Conservation (phyloP, 75 land plant species). For the Ceratopteris richardii region DNA sequence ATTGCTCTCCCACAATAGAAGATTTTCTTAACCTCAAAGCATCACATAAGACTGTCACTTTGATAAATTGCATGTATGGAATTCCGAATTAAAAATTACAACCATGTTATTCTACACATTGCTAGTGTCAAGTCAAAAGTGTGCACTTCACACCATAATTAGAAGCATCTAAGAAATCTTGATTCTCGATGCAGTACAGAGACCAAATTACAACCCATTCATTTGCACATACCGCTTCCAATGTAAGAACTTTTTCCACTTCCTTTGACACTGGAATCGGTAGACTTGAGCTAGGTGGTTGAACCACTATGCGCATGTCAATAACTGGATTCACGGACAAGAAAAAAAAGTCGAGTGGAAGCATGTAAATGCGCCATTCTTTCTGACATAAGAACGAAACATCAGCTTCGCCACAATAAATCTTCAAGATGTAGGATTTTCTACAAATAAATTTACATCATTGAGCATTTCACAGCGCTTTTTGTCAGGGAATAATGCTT, state of each 20-base stretch:
- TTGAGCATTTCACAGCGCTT: slow-evolving; percentile 39
- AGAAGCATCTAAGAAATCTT: too few species aligned
- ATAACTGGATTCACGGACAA: slow-evolving; percentile 52
- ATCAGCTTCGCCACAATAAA: not conserved
- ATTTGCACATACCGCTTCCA: slow-evolving; percentile 42
- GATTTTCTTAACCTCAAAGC: too few species aligned
- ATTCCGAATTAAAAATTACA: too few species aligned
- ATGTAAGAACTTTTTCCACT: slow-evolving; percentile 41
- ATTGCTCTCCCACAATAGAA: too few species aligned
- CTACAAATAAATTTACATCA: slow-evolving; percentile 23
- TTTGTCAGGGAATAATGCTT: slow-evolving; percentile 54
- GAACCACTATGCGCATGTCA: slow-evolving; percentile 51
- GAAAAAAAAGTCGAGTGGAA: slow-evolving; percentile 63
- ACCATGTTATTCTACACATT: too few species aligned
- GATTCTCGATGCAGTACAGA: too few species aligned
- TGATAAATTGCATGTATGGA: too few species aligned
- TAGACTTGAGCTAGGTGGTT: slow-evolving; percentile 33
- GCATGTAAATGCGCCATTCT: slow-evolving; percentile 78
- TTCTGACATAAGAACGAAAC: slow-evolving; percentile 28
- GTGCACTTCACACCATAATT: too few species aligned
- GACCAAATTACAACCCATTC: too few species aligned
- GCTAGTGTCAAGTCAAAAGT: too few species aligned
- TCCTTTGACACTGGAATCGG: slow-evolving; percentile 32
- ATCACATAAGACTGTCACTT: too few species aligned
- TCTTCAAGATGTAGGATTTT: not conserved